phyloP scores from a whole-genome alignment of 805 yeast genomes.

The Saturnispora galanensis region DNA sequence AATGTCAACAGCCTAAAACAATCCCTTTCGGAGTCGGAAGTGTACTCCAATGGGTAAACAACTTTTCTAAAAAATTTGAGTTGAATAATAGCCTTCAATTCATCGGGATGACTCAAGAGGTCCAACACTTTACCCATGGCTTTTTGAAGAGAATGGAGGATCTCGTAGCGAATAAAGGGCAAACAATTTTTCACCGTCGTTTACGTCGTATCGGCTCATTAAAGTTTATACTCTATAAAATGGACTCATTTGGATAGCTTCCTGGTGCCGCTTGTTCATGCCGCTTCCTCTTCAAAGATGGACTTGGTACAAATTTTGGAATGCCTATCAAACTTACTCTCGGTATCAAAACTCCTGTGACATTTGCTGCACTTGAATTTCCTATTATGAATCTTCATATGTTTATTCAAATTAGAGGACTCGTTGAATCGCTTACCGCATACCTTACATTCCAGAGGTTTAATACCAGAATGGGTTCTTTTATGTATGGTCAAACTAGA shows the following conservation, averaged over 20 bases:
- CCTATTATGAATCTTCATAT: slow-evolving; percentile 66
- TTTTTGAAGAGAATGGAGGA: background rate
- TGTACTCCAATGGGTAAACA: slow-evolving; percentile 38
- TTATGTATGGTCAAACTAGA: slow-evolving; percentile 76
- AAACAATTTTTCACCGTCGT: no score
- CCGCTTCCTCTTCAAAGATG: no score
- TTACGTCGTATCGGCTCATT: no score
- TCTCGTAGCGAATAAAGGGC: no score
- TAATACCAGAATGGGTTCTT: slow-evolving; percentile 84
- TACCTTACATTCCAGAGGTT: slow-evolving; percentile 70
- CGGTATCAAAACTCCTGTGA: slow-evolving; percentile 40
- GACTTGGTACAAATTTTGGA: slow-evolving; percentile 14
- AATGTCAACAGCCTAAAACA: slow-evolving; percentile 58
- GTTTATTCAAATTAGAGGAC: slow-evolving; percentile 80
- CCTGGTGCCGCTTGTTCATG: no score
- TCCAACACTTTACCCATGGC: slow-evolving; percentile 28
- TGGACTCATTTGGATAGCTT: background rate
- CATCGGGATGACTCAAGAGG: slow-evolving; percentile 59
- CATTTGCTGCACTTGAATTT: slow-evolving; percentile 42
- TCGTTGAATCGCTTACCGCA: slow-evolving; percentile 85
- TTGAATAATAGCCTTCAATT: slow-evolving; percentile 58
- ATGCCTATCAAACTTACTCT: slow-evolving; percentile 35
- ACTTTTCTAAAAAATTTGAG: slow-evolving; percentile 43
- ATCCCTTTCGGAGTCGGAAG: slow-evolving; percentile 36
- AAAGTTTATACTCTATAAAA: background rate